A percentile compares a stretch with the other conserved stretches of the same genome.
Evolutionary conservation across 2,329 filamentous ascomycete genomes (phyloP).

Genomic region (Cladosporium austrohemisphaericum): DNA sequence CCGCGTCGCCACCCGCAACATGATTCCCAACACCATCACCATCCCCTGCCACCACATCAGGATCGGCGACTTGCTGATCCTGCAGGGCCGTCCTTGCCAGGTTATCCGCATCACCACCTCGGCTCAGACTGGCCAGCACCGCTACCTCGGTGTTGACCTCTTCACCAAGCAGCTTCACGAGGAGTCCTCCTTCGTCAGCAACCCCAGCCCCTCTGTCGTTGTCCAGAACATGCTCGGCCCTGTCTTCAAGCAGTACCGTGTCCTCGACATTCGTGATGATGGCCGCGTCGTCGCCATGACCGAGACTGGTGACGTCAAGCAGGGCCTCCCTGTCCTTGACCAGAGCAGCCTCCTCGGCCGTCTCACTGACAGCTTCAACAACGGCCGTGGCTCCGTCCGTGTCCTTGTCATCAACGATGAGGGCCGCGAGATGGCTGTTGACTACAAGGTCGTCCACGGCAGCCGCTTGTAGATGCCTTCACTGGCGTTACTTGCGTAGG

Average conservation of each 20-base stretch:
- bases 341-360: slow-evolving; percentile 85
- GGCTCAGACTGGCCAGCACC: slow-evolving; percentile 96
- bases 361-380: slow-evolving; percentile 78
- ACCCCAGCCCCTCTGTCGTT: slow-evolving; percentile 91
- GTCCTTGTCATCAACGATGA: slow-evolving; percentile 93
- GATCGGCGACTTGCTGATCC: slow-evolving; percentile 96
- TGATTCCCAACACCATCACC: slow-evolving; percentile 76
- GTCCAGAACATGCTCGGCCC: slow-evolving; percentile 99
- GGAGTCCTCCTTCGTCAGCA: slow-evolving; percentile 96
- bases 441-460: slow-evolving; percentile 97
- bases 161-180: slow-evolving; percentile 99
- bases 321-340: slow-evolving; percentile 86
- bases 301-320: slow-evolving; percentile 98
- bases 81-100: slow-evolving; percentile 98
- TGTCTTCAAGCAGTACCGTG: slow-evolving; percentile 99
- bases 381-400: slow-evolving; percentile 88
- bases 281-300: slow-evolving; percentile 89
- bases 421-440: slow-evolving; percentile 90
- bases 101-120: slow-evolving; percentile 99
- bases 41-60: slow-evolving; percentile 99
- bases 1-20: slow-evolving; percentile 21
- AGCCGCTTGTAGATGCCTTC: slow-evolving; percentile 54
- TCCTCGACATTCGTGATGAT: slow-evolving; percentile 91
- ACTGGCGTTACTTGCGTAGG: not conserved
- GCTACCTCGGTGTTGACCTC: slow-evolving; percentile 98